Evolutionary conservation across 1,139 yeast genomes (phyloP).

Genomic region (Blastobotrys serpentis): DNA sequence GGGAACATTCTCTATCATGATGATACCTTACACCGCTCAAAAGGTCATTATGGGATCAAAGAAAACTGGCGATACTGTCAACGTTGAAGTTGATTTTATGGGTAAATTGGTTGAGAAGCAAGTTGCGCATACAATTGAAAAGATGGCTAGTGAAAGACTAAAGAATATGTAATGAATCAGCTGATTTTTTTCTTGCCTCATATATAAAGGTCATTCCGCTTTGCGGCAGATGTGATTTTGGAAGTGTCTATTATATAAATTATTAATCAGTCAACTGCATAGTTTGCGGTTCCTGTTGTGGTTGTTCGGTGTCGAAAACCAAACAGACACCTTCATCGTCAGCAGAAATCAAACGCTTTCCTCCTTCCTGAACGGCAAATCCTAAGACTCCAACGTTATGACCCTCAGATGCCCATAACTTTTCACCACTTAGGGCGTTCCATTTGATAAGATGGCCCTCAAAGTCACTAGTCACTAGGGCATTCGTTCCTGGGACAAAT

Average conservation of each 20-base stretch:
- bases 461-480: constrained; percentile 71
- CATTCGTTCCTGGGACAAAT: constrained; percentile 58
- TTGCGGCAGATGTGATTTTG: too few relatives aligned
- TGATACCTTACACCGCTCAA: constrained; percentile 87
- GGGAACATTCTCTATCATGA: constrained; percentile 74
- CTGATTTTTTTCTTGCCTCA: constrained; percentile 28
- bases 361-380: constrained; percentile 64
- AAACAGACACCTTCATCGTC: constrained; percentile 96
- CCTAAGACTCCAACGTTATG: constrained; percentile 94
- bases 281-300: background rate
- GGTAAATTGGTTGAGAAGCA: constrained; percentile 92
- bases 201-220: too few relatives aligned
- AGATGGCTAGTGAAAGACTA: constrained; percentile 21
- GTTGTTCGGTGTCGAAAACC: constrained; percentile 48
- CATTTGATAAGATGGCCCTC: constrained; percentile 83
- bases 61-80: constrained; percentile 61
- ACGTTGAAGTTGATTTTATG: constrained; percentile 90
- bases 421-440: constrained; percentile 84
- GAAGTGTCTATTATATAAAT: too few relatives aligned
- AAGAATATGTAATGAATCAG: constrained; percentile 47
- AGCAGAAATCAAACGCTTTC: constrained; percentile 79
- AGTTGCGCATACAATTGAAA: constrained; percentile 58
- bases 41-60: constrained; percentile 74
- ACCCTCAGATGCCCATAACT: constrained; percentile 76
- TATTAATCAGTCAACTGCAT: constrained; percentile 9